Percentiles rank a stretch among this genome's conserved stretches.
Conservation (phyloP, 1,139 yeast species). For the Sugiyamaella paludigena region DNA sequence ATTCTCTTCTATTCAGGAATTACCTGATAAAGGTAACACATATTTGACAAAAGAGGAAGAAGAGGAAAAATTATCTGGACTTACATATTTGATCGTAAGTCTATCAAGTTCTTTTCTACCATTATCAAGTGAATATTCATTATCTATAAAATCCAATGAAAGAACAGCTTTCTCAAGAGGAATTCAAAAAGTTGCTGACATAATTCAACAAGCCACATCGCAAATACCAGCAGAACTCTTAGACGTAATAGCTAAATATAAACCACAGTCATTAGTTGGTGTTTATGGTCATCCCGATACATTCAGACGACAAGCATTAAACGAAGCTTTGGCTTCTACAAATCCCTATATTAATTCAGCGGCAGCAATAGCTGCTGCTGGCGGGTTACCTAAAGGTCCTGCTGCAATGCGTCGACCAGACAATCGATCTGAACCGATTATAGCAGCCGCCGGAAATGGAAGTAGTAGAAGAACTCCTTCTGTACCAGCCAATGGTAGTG, state of each 20-base stretch:
- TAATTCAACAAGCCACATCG: neutral
- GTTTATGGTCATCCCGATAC: conserved; percentile 32
- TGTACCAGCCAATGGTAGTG: neutral
- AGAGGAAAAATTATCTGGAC: too few relatives aligned
- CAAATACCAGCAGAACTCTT: neutral
- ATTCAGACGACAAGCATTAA: conserved; percentile 28
- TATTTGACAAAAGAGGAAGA: too few relatives aligned
- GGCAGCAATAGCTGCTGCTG: conserved; percentile 3
- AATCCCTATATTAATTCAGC: conserved; percentile 26
- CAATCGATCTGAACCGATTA: neutral
- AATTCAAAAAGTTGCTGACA: conserved; percentile 52
- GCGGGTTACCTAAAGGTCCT: conserved; percentile 10
- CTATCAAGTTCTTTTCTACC: conserved; percentile 72
- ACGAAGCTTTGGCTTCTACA: conserved; percentile 22
- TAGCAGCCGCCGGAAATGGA: neutral
- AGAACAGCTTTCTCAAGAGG: conserved; percentile 73
- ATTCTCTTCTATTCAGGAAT: too few relatives aligned
- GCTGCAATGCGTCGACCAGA: conserved; percentile 14
- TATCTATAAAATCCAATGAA: conserved; percentile 54
- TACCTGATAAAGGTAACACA: too few relatives aligned
- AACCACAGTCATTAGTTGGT: conserved; percentile 28
- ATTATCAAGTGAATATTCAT: conserved; percentile 57
- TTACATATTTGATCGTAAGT: neutral
- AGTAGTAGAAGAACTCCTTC: neutral
- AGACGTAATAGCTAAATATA: conserved; percentile 12